phyloP scores from a whole-genome alignment of 306 rosid species.

The Corylus americana region DNA sequence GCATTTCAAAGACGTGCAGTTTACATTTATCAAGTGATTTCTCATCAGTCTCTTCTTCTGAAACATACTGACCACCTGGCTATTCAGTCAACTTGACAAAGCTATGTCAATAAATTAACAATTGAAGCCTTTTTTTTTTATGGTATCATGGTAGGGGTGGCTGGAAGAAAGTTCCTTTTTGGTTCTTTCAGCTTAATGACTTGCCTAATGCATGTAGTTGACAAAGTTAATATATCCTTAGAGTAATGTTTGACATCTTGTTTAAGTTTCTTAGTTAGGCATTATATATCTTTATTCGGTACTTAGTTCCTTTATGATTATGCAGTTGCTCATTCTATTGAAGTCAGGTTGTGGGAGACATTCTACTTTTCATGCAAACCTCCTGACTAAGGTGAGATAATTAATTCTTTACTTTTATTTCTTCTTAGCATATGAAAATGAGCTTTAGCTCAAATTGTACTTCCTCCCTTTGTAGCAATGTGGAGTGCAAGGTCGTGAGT shows the following conservation, averaged over 20 bases:
- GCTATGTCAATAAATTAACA: not conserved
- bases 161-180: not conserved
- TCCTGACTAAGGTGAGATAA: constrained; percentile 38
- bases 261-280: not conserved
- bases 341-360: constrained; percentile 23
- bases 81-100: not conserved
- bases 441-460: no score
- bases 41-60: not conserved
- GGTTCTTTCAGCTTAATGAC: not conserved
- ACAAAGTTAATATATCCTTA: not conserved
- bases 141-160: not conserved
- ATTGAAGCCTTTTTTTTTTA: not conserved
- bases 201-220: not conserved
- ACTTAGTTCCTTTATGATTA: constrained; percentile 8
- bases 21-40: not conserved
- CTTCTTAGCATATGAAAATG: not conserved
- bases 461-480: no score
- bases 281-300: not conserved
- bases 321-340: constrained; percentile 36
- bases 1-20: no score
- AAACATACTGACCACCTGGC: not conserved
- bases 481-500: no score
- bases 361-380: constrained; percentile 16
- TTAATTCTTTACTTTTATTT: constrained; percentile 10
- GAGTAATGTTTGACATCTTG: not conserved